Percentiles rank a stretch among this genome's conserved stretches.
Evolutionary conservation across 768 basidiomycete genomes (phyloP).

Genomic region (Mycena indigotica): DNA sequence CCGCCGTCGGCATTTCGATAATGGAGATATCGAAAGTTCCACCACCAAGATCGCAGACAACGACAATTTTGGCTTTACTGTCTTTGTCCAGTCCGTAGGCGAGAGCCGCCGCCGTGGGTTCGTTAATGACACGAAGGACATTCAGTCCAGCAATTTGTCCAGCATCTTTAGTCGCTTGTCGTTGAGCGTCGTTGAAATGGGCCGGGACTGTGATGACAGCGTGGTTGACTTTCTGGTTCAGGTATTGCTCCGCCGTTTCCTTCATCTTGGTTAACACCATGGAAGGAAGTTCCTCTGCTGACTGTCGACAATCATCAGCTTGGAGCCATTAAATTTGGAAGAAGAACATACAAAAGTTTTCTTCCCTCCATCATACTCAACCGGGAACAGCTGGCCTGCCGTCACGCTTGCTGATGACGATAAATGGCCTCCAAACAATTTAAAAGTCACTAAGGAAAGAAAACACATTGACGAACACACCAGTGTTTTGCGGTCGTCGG

Average conservation of each 20-base stretch:
- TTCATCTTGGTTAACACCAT: slow-evolving; percentile 93
- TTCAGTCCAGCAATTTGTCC: slow-evolving; percentile 97
- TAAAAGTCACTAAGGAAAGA: slow-evolving; percentile 4
- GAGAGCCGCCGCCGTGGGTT: slow-evolving; percentile 97
- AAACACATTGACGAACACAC: slow-evolving; percentile 46
- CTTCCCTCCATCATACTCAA: slow-evolving; percentile 83
- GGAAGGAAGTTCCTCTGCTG: slow-evolving; percentile 82
- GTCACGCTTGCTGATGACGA: slow-evolving; percentile 71
- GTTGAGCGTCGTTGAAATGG: slow-evolving; percentile 99
- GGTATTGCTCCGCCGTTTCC: slow-evolving; percentile 90
- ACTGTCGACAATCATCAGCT: slow-evolving; percentile 48
- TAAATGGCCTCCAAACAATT: slow-evolving; percentile 70
- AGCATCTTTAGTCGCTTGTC: slow-evolving; percentile 97
- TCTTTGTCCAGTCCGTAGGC: slow-evolving; percentile 95
- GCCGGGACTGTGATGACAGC: slow-evolving; percentile 96
- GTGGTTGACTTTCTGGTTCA: slow-evolving; percentile 90
- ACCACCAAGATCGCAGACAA: slow-evolving; percentile 97
- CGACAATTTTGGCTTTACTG: slow-evolving; percentile 78
- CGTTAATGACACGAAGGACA: slow-evolving; percentile 97
- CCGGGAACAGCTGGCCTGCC: slow-evolving; percentile 79
- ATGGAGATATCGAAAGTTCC: slow-evolving; percentile 99
- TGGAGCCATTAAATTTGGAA: slow-evolving; percentile 9
- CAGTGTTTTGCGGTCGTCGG: slow-evolving; percentile 82
- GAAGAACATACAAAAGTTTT: slow-evolving; percentile 68
- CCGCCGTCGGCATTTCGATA: slow-evolving; percentile 99